Evolutionary conservation across 2,329 filamentous ascomycete species (phyloP), one percentile per base, ranked within the genome.

Genomic region (Epichloe coenophiala): DNA sequence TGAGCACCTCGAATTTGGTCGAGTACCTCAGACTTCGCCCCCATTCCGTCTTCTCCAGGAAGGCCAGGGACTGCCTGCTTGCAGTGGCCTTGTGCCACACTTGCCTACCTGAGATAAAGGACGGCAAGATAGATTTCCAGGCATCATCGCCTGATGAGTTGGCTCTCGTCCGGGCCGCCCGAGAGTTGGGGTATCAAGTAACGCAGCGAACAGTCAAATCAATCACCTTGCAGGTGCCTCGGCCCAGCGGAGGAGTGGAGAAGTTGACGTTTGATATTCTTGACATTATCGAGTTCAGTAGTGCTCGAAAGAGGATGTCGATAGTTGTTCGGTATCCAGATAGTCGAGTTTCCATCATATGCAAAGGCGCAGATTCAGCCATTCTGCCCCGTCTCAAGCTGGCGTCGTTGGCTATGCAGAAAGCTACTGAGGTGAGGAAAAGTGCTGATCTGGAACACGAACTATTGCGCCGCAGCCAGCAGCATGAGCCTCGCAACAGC

Each of bases 281-380:
- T 35, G 88, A 95, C 59, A 77, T 94, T 4, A 88, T 96, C 52
- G 90, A 95, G 61, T 96, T 96, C 59, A 93, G 86, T 54, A 94
- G 87, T 66, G 81, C 84, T 54, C 77, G 90, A 23, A 95, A 95
- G 68, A 78, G 90, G 40, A 95, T 96, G 90, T 91, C 89, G 0
- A 81, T 95, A 41, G 69, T 95, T 27, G 80, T 95, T 2, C 83
- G 86, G n/a, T 89, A 87, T 63, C 89, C 90, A 0, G 86, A 95
- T 59, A 80, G 83, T 2, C 80, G 84, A 13, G 82, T 95, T 47
- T 90, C 84, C 60, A 71, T 96, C 2, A 83, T 95, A 56, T 93
- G 86, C 69, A 96, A 96, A 65, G 90, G 90, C 6, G 90, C 90
- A 3, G 90, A 97, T 64, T 91, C 86, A 0, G 80, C 82, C 6